These are phyloP conservation scores for Cryptosporidium sp. DNA, from an alignment of 169 alveolate genomes.

Conservation along the genomic window DNA sequence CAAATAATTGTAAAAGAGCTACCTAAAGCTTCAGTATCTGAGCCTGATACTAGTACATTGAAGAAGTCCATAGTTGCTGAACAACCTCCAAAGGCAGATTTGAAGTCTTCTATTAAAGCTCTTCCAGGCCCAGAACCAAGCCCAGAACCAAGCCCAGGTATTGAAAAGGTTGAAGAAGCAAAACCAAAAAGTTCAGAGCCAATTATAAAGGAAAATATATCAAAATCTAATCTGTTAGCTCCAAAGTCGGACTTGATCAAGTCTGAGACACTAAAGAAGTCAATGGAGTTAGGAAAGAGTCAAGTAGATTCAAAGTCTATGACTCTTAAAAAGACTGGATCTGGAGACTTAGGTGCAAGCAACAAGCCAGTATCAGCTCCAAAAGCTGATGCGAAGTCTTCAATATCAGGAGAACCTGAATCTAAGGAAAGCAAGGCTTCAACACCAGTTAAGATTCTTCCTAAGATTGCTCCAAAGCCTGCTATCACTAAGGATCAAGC, in stretches of 20 bases:
- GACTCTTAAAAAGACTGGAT: background rate
- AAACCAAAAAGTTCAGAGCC: background rate
- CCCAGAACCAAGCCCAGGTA: background rate
- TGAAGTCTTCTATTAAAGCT: background rate
- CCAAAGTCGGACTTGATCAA: background rate
- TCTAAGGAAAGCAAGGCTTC: background rate
- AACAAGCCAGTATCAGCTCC: background rate
- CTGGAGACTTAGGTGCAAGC: background rate
- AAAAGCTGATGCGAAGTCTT: background rate
- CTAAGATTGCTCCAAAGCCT: constrained; percentile 3
- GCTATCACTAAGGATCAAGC: background rate
- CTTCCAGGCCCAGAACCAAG: background rate
- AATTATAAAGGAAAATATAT: background rate
- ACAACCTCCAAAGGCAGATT: background rate
- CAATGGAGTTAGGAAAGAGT: background rate
- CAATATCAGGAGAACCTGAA: background rate
- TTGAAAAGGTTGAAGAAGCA: background rate
- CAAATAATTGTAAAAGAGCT: background rate
- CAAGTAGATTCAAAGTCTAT: background rate
- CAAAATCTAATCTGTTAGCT: background rate
- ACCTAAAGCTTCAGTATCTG: background rate
- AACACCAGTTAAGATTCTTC: background rate
- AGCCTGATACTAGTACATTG: background rate
- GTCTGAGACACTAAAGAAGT: background rate
- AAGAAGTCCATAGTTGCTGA: background rate